Evolutionary conservation across 768 basidiomycete genomes (phyloP), one percentile per base, ranked within the genome.

Genomic region (Daedaleopsis nitida): DNA sequence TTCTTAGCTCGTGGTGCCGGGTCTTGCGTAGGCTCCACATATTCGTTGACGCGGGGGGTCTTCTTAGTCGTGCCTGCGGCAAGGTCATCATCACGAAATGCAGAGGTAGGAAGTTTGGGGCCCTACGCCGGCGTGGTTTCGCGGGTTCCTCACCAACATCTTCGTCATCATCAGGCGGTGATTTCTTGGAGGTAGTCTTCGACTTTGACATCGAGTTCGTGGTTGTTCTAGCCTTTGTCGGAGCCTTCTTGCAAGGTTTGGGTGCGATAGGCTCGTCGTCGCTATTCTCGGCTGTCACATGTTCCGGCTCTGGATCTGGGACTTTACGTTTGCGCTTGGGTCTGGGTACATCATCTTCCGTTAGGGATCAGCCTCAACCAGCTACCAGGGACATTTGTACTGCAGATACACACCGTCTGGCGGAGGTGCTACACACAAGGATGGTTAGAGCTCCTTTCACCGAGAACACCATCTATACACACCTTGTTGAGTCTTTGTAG

Each of bases 201-300:
- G 47, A 10, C 21, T 24, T 49, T 4, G 21, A 13, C 47, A 27
- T 49, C 17, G 45, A 2, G 13, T 17, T 47, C 9, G 45, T 47
- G 21, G 47, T 7, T 5, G 47, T 6, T 3, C 19, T 1, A 49
- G 12, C 14, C 14, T n/a, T 43, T 27, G 42, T 43, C 42, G n/a
- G 27, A 9, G 39, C 39, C 32, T 21, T 52, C 57, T 55, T 60
- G 42, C 59, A 37, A 27, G 47, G 23, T 9, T 8, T 24, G 34
- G 59, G 59, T 1, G 42, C 59, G 17, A 58, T 57, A 3, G 62
- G 53, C 16, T 51, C 53, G 19, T 63, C 57, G 17, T 56, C 60
- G 42, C 57, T 58, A 9, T 23, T 38, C 1, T 45, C 42, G 21
- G 47, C 23, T 8, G 14, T 16, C 11, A 7, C 34, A 44, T 21